A percentile compares a stretch with the other conserved stretches of the same genome.
phyloP scores from a whole-genome alignment of 148 eudicot species.

The Rhododendron mucronatum region DNA sequence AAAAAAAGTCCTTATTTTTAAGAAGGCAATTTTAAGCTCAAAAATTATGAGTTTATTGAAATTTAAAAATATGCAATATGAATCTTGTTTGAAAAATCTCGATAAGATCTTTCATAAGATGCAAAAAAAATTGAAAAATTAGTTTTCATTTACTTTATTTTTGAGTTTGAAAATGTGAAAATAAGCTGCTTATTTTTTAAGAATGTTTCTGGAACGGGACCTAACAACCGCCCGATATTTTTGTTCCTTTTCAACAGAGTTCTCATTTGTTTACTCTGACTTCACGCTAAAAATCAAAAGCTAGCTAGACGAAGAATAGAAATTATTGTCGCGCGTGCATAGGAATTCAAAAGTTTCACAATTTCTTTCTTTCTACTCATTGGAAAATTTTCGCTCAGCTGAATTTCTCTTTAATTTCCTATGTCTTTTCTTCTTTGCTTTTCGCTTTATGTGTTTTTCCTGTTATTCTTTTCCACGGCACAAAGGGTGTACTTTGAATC shows the following conservation, averaged over 20 bases:
- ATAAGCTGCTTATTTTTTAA: too few species aligned
- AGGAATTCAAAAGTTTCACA: not conserved
- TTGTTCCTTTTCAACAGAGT: not conserved
- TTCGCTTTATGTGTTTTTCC: not conserved
- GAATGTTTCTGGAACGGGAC: too few species aligned
- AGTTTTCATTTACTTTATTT: too few species aligned
- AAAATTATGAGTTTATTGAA: too few species aligned
- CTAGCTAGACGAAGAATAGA: not conserved
- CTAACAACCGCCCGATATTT: not conserved
- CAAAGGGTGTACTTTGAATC: not conserved
- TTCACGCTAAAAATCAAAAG: not conserved
- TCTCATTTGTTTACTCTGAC: not conserved
- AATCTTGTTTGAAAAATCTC: too few species aligned
- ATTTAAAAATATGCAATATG: too few species aligned
- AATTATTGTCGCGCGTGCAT: not conserved
- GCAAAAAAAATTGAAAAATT: too few species aligned
- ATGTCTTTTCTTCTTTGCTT: not conserved
- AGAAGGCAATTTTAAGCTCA: too few species aligned
- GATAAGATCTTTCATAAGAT: too few species aligned
- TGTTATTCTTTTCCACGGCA: not conserved
- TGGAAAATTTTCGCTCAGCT: not conserved
- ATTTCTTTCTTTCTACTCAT: not conserved
- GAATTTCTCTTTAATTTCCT: not conserved
- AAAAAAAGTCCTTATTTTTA: too few species aligned
- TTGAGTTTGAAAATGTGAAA: too few species aligned